Base-by-base conservation (phyloP, 2,329 filamentous ascomycete genomes). In the Ceratocystis papillata region DNA sequence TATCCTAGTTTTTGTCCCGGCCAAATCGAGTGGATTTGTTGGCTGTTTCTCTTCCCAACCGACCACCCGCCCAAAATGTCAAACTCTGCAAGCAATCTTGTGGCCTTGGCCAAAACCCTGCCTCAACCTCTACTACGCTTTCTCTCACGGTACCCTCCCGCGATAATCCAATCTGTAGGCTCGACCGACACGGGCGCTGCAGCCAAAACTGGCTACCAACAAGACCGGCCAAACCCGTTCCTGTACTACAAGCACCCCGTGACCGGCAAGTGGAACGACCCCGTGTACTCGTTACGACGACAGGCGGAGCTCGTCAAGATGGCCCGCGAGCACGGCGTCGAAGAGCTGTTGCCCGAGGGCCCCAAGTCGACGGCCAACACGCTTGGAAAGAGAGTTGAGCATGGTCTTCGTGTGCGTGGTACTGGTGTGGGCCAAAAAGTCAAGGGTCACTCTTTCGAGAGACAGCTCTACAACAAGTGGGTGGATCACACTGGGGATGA, bases 391-490 rank as follows among this genome's bases (percentile, higher is more conserved):
- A 80, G 89, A 67, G 83, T 90, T 67, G 88, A 95, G 79, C 82
- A 87, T 70, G 93, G 92, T 62, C 75, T 96, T 75, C 82, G 87
- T 69, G 88, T 96, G 67, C 93, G 92, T 83, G 93, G 93, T 72
- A 97, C 93, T 1, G 93, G 94, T 80, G 86, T 90, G 70, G 93
- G 91, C 67, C 87, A 96, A 78, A 86, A 83, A 77, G 93, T 96
- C 75, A 99, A 97, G 87, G 94, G 94, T 76, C 93, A 96, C 77
- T 82, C 85, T 72, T 89, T 92, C 85, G 94, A 99, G 81, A 85
- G 94, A 74, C 88, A 87, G 72, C 79, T 96, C 79, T 87, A 89
- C 77, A 80, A 83, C 69, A 85, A 87, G 80, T 85, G 84, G 69
- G 84, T 80, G 65, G 15, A 28, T 41, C 37, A 41, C 37, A 41